Evolutionary conservation across 352 stramenopile species (phyloP).

Genomic region (Globisporangium viniferum): DNA sequence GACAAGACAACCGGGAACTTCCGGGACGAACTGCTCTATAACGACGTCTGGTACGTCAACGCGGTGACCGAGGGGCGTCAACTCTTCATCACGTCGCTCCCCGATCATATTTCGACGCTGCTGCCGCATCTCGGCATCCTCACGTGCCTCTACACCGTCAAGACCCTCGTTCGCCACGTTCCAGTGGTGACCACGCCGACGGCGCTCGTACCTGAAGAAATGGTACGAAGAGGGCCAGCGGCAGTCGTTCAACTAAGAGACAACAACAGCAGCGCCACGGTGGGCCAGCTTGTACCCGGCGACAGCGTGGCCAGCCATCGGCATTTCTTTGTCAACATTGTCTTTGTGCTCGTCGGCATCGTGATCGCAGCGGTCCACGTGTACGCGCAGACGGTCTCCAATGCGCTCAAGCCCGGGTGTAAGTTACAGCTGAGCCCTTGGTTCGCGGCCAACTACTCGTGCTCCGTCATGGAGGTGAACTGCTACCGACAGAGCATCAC

Average conservation of each 20-base stretch:
- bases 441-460: conserved; percentile 15
- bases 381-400: neutral
- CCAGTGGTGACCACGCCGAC: neutral
- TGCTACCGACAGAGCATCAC: conserved; percentile 4
- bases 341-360: neutral
- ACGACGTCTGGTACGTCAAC: conserved; percentile 13
- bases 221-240: too few relatives aligned
- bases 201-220: neutral
- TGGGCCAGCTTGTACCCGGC: neutral
- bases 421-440: neutral
- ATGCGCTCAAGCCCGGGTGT: neutral
- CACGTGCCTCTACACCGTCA: neutral
- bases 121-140: neutral
- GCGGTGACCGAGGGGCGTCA: neutral
- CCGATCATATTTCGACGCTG: conserved; percentile 48
- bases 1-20: neutral
- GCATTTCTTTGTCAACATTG: neutral
- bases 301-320: neutral
- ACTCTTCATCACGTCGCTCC: conserved; percentile 35
- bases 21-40: neutral
- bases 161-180: neutral
- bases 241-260: neutral
- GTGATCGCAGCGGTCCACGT: neutral
- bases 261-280: too few relatives aligned
- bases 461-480: conserved; percentile 15